These are phyloP conservation scores for Cladobotryum protrusum DNA, from an alignment of 2,329 filamentous ascomycete genomes.

Conservation along the genomic window DNA sequence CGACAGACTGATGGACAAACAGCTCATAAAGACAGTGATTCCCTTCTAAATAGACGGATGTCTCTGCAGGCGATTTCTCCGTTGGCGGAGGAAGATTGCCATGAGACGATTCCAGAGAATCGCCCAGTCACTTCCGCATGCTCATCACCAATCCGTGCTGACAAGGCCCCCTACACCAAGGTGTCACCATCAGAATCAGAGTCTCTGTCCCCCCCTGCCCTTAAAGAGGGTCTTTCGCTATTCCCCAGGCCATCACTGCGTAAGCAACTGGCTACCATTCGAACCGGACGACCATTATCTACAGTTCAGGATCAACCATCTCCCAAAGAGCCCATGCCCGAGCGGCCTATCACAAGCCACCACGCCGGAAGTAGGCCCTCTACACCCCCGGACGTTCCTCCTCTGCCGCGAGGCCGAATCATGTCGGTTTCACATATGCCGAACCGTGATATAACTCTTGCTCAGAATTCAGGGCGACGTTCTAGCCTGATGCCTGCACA, in stretches of 20 bases:
- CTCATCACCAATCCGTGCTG: conserved; percentile 31
- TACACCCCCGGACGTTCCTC: not conserved
- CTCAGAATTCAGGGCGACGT: conserved; percentile 15
- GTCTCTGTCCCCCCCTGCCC: conserved; percentile 11
- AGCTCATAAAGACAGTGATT: conserved; percentile 17
- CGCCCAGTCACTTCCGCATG: conserved; percentile 11
- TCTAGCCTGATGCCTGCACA: conserved; percentile 16
- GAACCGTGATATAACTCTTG: not conserved
- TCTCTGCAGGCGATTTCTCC: conserved; percentile 44
- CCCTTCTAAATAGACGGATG: conserved; percentile 37
- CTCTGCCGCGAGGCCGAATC: conserved; percentile 2
- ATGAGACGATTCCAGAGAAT: not conserved
- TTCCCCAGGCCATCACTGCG: conserved; percentile 24
- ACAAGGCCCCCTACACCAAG: conserved; percentile 29
- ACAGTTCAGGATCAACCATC: conserved; percentile 50
- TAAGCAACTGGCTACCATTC: conserved; percentile 40
- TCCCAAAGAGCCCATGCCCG: conserved; percentile 25
- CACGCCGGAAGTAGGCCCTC: conserved; percentile 1
- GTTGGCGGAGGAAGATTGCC: conserved; percentile 30
- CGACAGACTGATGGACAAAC: conserved; percentile 16
- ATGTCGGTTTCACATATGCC: conserved; percentile 3
- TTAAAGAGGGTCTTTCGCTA: conserved; percentile 12
- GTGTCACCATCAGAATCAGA: conserved; percentile 17
- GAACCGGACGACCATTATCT: conserved; percentile 46
- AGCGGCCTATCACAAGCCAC: conserved; percentile 25